Percentiles rank a stretch among this genome's conserved stretches.
phyloP scores from a whole-genome alignment of 495 filamentous ascomycete species.

The Aspergillus haitiensis region DNA sequence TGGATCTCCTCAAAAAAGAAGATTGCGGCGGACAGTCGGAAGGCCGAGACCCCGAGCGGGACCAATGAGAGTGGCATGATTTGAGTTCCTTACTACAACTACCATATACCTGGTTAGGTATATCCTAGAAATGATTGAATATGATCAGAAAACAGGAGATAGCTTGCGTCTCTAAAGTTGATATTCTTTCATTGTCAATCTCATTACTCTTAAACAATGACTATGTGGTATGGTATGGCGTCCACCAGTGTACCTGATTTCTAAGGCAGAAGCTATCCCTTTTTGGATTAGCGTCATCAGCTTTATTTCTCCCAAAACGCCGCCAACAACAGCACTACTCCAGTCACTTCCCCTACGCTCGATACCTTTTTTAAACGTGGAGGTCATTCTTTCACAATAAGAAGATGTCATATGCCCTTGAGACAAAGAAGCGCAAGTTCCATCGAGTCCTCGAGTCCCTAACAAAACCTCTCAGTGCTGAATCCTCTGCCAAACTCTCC shows the following conservation, averaged over 20 bases:
- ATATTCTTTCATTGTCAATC: no score
- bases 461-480: constrained; percentile 32
- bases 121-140: not conserved
- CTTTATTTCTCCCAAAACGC: constrained; percentile 5
- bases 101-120: not conserved
- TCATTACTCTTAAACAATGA: not conserved
- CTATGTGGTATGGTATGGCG: not conserved
- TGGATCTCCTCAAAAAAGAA: constrained; percentile 18
- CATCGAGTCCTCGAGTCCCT: constrained; percentile 58
- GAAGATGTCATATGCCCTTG: constrained; percentile 53
- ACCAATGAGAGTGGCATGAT: constrained; percentile 23
- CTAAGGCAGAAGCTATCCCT: constrained; percentile 20
- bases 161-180: no score
- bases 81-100: constrained; percentile 6
- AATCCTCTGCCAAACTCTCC: constrained; percentile 35
- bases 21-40: constrained; percentile 15
- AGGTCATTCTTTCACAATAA: not conserved
- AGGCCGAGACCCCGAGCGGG: constrained; percentile 16
- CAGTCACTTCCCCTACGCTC: no score
- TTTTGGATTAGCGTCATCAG: constrained; percentile 15
- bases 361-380: not conserved
- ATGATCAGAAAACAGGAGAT: no score
- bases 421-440: constrained; percentile 58
- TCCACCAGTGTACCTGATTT: not conserved
- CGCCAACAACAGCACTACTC: constrained; percentile 5